phyloP scores from a whole-genome alignment of 2,329 filamentous ascomycete genomes.

The Tolypocladium guangdongense region DNA sequence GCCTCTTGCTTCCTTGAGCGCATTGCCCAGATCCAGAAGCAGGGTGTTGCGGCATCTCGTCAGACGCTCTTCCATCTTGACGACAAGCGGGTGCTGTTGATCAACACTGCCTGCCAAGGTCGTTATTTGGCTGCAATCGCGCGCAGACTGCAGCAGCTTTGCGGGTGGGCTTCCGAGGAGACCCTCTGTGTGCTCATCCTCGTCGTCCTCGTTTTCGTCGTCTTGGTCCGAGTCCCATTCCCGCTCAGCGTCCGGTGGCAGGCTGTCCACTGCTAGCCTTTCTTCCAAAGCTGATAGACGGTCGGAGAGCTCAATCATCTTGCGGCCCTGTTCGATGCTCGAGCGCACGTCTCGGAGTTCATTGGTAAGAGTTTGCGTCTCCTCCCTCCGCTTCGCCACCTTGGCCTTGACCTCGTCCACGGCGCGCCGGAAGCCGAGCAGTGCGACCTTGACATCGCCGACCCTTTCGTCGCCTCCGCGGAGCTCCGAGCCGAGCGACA shows the following conservation, averaged over 20 bases:
- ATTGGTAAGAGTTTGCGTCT: constrained; percentile 51
- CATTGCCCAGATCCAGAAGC: constrained; percentile 42
- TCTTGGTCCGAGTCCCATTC: constrained; percentile 21
- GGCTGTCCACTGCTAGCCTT: constrained; percentile 42
- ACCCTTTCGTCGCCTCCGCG: constrained; percentile 84
- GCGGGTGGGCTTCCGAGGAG: constrained; percentile 34
- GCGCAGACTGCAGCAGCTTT: constrained; percentile 34
- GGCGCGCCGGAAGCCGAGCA: constrained; percentile 76
- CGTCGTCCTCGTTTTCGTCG: constrained; percentile 29
- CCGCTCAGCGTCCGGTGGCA: constrained; percentile 10
- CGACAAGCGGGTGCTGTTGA: constrained; percentile 35
- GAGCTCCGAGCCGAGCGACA: constrained; percentile 71
- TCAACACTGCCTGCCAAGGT: constrained; percentile 33
- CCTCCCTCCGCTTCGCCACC: constrained; percentile 51
- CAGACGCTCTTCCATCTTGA: constrained; percentile 41
- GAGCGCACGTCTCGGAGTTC: constrained; percentile 55
- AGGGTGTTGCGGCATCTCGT: constrained; percentile 44
- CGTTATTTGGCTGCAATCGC: constrained; percentile 32
- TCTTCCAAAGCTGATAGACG: constrained; percentile 52
- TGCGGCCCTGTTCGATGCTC: constrained; percentile 49
- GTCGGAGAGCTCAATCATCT: constrained; percentile 57
- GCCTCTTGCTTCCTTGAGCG: constrained; percentile 32
- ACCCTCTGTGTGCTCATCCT: constrained; percentile 14
- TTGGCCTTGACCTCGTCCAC: constrained; percentile 61
- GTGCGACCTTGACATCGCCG: constrained; percentile 76